Percentiles rank a stretch among this genome's conserved stretches.
These are phyloP conservation scores for Groenewaldozyma sp. DNA, from an alignment of 1,139 yeast genomes.

Conservation along the genomic window DNA sequence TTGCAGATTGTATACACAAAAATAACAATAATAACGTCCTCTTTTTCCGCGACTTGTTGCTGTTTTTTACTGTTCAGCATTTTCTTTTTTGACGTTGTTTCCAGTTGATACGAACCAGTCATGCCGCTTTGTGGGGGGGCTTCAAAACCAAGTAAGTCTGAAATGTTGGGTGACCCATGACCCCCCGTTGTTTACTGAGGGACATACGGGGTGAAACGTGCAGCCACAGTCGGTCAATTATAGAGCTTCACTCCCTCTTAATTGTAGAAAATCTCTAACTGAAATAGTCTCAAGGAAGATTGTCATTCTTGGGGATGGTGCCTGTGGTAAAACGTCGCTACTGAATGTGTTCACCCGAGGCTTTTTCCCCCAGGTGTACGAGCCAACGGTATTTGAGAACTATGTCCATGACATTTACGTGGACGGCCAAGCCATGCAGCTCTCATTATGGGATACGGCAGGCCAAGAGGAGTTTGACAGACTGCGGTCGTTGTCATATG, in stretches of 20 bases:
- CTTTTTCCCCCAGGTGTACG: constrained; percentile 96
- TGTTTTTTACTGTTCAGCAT: no score
- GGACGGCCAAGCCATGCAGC: constrained; percentile 86
- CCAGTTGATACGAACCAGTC: constrained; percentile 8
- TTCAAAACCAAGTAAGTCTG: constrained; percentile 39
- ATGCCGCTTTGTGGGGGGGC: constrained; percentile 70
- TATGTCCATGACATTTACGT: constrained; percentile 95
- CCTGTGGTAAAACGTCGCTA: constrained; percentile 85
- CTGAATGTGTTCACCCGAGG: constrained; percentile 95
- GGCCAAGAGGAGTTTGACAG: constrained; percentile 98
- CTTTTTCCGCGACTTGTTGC: no score
- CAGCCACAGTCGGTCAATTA: no score
- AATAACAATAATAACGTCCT: no score
- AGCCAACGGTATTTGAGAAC: constrained; percentile 96
- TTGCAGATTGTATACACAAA: no score
- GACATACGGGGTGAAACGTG: not conserved
- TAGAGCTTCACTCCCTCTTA: no score
- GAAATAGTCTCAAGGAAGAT: constrained; percentile 71
- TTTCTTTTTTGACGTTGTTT: no score
- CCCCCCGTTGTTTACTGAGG: not conserved
- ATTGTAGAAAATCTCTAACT: no score
- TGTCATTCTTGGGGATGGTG: constrained; percentile 97
- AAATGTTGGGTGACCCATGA: not conserved
- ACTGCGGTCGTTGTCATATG: constrained; percentile 77
- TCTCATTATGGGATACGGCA: constrained; percentile 97